Percentiles rank a stretch among this genome's conserved stretches.
These are phyloP conservation scores for Cryptococcus sp. DNA, from an alignment of 1,284 basidiomycete species.

Conservation along the genomic window DNA sequence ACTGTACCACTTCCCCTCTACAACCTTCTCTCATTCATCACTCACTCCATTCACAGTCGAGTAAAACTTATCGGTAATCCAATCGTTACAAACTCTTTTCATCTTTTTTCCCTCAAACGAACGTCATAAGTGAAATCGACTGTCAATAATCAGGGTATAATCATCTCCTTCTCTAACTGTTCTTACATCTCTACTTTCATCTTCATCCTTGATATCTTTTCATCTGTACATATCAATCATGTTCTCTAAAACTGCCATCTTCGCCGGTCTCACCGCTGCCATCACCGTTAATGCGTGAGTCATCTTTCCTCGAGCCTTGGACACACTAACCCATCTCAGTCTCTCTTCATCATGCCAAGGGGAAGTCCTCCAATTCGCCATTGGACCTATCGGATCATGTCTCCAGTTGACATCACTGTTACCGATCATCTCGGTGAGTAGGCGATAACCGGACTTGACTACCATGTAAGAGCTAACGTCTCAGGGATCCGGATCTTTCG, in stretches of 20 bases:
- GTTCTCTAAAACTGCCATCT: not conserved
- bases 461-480: not conserved
- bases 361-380: conserved; percentile 21
- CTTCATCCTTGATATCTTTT: too few species aligned
- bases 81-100: too few species aligned
- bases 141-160: too few species aligned
- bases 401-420: conserved; percentile 29
- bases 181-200: too few species aligned
- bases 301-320: not conserved
- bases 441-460: not conserved
- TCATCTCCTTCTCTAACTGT: too few species aligned
- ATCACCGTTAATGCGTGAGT: not conserved
- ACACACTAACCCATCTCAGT: not conserved
- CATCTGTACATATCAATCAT: not conserved
- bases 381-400: conserved; percentile 33
- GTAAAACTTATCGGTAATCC: too few species aligned
- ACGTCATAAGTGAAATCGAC: too few species aligned
- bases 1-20: too few species aligned
- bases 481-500: conserved; percentile 22
- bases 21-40: too few species aligned
- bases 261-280: not conserved
- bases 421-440: conserved; percentile 19
- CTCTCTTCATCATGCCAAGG: conserved; percentile 22
- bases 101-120: too few species aligned
- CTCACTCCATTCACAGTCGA: too few species aligned